Conservation (phyloP, 2,329 filamentous ascomycete species). For the Colletotrichum eremochloae region DNA sequence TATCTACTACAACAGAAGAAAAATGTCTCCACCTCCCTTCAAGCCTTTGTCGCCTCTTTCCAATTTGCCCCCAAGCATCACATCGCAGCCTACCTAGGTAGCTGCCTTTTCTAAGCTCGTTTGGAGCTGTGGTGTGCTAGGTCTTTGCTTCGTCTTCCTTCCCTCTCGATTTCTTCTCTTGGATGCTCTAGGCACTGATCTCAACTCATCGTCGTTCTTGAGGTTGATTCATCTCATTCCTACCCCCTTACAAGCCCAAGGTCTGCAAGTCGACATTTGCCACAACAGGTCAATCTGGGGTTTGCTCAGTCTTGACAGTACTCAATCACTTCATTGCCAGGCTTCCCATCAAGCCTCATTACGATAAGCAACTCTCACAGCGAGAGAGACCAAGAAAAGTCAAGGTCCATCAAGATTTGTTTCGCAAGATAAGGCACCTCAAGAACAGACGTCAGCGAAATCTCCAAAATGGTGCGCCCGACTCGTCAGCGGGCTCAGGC, state of each 20-base stretch:
- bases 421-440: background rate
- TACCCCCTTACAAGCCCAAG: background rate
- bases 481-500: slow-evolving; percentile 25
- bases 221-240: too few relatives aligned
- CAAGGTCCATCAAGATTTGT: background rate
- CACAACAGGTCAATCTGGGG: background rate
- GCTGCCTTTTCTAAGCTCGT: background rate
- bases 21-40: background rate
- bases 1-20: background rate
- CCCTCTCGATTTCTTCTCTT: too few relatives aligned
- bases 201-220: background rate
- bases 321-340: background rate
- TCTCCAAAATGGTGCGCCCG: slow-evolving; percentile 2
- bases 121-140: background rate
- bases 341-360: background rate
- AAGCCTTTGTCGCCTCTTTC: slow-evolving; percentile 19
- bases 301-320: background rate
- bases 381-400: background rate
- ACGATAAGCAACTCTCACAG: background rate
- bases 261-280: slow-evolving; percentile 3
- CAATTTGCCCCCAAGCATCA: slow-evolving; percentile 12
- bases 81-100: background rate
- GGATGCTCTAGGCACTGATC: background rate
- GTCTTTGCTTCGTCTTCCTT: background rate
- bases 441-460: background rate